phyloP scores from a whole-genome alignment of 1,284 basidiomycete species.

The Ustilago lituana region DNA sequence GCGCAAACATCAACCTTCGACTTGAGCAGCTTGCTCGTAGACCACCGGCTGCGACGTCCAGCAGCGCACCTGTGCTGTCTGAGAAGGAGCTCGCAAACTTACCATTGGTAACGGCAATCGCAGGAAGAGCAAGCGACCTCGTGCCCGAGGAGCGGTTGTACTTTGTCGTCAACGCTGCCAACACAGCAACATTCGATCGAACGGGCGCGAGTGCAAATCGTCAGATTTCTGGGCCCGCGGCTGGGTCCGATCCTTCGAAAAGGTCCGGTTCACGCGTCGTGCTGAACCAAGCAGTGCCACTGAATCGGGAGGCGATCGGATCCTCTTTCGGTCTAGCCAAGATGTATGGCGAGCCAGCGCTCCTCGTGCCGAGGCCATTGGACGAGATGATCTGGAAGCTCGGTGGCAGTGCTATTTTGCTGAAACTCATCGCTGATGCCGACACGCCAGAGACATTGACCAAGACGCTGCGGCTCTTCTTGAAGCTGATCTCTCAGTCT shows the following conservation, averaged over 20 bases:
- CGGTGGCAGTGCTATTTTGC: slow-evolving; percentile 80
- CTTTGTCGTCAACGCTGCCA: slow-evolving; percentile 54
- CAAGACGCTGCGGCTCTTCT: slow-evolving; percentile 77
- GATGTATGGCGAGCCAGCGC: slow-evolving; percentile 67
- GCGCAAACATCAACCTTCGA: slow-evolving; percentile 55
- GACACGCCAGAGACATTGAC: slow-evolving; percentile 78
- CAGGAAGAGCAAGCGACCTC: slow-evolving; percentile 40
- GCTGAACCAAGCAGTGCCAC: slow-evolving; percentile 50
- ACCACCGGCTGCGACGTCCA: slow-evolving; percentile 3
- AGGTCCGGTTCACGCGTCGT: slow-evolving; percentile 36
- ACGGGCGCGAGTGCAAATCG: slow-evolving; percentile 1
- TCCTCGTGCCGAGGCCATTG: slow-evolving; percentile 74
- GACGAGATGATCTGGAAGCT: slow-evolving; percentile 83
- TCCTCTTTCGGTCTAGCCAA: slow-evolving; percentile 47
- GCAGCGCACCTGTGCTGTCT: slow-evolving; percentile 4
- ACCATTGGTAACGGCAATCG: slow-evolving; percentile 54
- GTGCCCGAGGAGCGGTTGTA: slow-evolving; percentile 51
- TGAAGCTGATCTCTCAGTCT: slow-evolving; percentile 80
- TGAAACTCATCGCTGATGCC: slow-evolving; percentile 73
- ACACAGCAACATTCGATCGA: slow-evolving; percentile 40
- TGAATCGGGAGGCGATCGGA: slow-evolving; percentile 42
- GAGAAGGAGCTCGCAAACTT: slow-evolving; percentile 47
- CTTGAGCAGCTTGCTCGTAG: slow-evolving; percentile 46
- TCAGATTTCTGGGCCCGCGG: neutral
- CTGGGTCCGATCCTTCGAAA: slow-evolving; percentile 16